Conservation (phyloP, 371 early-diverging fungal species). For the Mucor circinelloides region DNA sequence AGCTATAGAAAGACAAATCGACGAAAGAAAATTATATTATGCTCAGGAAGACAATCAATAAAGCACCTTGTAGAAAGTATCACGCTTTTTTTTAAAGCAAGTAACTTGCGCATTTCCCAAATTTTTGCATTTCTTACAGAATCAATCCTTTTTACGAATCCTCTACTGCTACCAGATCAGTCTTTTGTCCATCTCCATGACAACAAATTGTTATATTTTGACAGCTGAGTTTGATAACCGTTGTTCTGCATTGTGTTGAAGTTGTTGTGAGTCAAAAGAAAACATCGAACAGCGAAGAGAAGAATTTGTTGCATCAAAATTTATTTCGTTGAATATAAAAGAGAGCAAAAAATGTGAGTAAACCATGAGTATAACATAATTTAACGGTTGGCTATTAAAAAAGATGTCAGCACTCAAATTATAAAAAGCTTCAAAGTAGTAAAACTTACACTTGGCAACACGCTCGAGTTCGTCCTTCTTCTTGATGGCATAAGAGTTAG, state of each 20-base stretch:
- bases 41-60: constrained; percentile 52
- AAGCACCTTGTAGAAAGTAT: background rate
- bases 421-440: background rate
- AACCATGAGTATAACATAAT: background rate
- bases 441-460: constrained; percentile 60
- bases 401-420: background rate
- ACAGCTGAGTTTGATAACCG: background rate
- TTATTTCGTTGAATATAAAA: constrained; percentile 3
- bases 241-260: background rate
- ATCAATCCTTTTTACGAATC: background rate
- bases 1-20: constrained; percentile 46
- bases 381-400: constrained; percentile 37
- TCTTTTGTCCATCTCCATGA: background rate
- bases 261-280: too few species aligned
- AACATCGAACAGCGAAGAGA: too few species aligned
- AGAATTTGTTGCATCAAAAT: background rate
- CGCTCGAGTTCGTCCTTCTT: constrained; percentile 99
- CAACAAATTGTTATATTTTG: background rate
- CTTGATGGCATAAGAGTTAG: constrained; percentile 99
- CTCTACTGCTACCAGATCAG: background rate
- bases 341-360: background rate
- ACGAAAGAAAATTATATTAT: constrained; percentile 45
- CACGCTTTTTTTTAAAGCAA: background rate
- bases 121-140: background rate
- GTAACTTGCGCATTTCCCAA: background rate